phyloP scores from a whole-genome alignment of 768 basidiomycete genomes.

The Harrya chromipes region DNA sequence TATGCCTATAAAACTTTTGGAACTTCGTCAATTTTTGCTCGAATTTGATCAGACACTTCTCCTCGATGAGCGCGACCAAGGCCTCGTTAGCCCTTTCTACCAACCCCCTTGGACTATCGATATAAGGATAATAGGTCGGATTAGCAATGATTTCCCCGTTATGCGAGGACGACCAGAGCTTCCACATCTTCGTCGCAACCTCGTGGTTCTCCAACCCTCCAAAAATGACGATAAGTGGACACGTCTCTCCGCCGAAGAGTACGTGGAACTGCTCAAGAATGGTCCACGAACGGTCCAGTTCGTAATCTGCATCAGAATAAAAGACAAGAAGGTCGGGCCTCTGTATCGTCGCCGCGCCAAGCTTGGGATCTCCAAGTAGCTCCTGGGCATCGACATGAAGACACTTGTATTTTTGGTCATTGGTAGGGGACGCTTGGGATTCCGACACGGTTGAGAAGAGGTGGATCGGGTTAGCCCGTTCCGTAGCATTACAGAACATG shows the following conservation, averaged over 20 bases:
- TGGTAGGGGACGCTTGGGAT: neutral
- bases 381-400: conserved; percentile 6
- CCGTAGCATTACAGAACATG: conserved; percentile 15
- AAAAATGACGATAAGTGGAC: conserved; percentile 23
- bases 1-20: conserved; percentile 18
- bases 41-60: conserved; percentile 18
- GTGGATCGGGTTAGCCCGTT: neutral
- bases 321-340: conserved; percentile 25
- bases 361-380: neutral
- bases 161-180: conserved; percentile 8
- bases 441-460: conserved; percentile 4
- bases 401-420: conserved; percentile 14
- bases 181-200: conserved; percentile 16
- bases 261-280: conserved; percentile 16
- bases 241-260: conserved; percentile 16
- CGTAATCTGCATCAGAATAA: conserved; percentile 11
- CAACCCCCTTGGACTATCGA: conserved; percentile 7
- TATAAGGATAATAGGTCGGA: conserved; percentile 21
- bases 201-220: conserved; percentile 15
- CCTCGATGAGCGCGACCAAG: conserved; percentile 17
- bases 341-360: neutral
- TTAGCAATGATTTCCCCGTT: conserved; percentile 14
- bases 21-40: conserved; percentile 19
- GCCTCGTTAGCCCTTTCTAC: conserved; percentile 16
- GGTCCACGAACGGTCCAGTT: conserved; percentile 9